phyloP scores from a whole-genome alignment of 257 asterid species.

The Solanum medicagineum region DNA sequence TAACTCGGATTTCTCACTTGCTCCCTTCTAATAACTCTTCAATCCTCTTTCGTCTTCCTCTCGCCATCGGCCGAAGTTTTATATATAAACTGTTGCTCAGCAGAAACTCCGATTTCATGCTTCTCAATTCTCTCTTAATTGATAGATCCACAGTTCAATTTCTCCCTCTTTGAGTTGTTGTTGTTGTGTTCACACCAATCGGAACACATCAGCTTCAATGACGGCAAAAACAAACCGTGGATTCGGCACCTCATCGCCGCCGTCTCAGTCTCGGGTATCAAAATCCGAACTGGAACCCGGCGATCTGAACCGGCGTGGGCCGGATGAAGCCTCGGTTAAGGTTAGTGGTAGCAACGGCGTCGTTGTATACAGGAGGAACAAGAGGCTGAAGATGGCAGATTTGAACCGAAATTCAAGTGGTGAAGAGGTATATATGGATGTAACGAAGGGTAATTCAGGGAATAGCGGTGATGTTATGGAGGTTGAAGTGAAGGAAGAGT shows the following conservation, averaged over 20 bases:
- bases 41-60: neutral
- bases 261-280: constrained; percentile 15
- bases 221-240: neutral
- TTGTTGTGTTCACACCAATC: neutral
- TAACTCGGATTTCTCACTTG: neutral
- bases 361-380: constrained; percentile 59
- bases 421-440: constrained; percentile 9
- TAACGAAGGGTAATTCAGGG: constrained; percentile 13
- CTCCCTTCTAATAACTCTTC: neutral
- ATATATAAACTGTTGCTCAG: neutral
- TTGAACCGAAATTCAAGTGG: neutral
- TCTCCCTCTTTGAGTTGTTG: neutral
- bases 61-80: neutral
- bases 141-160: constrained; percentile 19
- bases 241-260: neutral
- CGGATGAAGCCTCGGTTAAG: constrained; percentile 20
- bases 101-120: neutral
- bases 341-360: constrained; percentile 46
- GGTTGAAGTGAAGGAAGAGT: constrained; percentile 48
- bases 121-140: neutral
- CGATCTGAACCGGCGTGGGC: neutral
- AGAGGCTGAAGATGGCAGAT: constrained; percentile 34
- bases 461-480: constrained; percentile 36
- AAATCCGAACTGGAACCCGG: constrained; percentile 10
- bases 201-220: neutral